Evolutionary conservation across 208 protist genomes (phyloP), one percentile per base, ranked within the genome.

Genomic region (Trypanosomatidae sp.): DNA sequence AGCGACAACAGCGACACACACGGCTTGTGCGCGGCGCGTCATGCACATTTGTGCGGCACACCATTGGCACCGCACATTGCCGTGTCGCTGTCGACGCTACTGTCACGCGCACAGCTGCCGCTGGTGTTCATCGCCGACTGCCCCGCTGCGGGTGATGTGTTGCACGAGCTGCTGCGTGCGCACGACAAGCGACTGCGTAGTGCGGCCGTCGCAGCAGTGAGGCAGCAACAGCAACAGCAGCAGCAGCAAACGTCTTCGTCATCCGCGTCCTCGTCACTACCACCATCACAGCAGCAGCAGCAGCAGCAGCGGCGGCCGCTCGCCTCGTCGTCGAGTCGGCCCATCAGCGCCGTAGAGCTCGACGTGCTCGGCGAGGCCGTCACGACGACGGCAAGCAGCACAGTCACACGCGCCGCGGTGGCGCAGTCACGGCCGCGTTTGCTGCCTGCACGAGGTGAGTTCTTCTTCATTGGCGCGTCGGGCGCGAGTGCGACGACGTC

Each of bases 381-480:
- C 19, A 40, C 20, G 11, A 35, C 41, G 8, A 44, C 15, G 2
- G 39, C 22, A 6, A 28, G 32, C 33, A 40, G 45, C 30, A 56
- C 18, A n/a, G n/a, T n/a, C n/a, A n/a, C n/a, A n/a, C n/a, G n/a
- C n/a, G n/a, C n/a, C n/a, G n/a, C n/a, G n/a, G n/a, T n/a, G n/a
- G n/a, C n/a, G n/a, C n/a, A n/a, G n/a, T n/a, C n/a, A n/a, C n/a
- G n/a, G n/a, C n/a, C n/a, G n/a, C n/a, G n/a, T n/a, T n/a, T n/a
- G n/a, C n/a, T n/a, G n/a, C n/a, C n/a, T 7, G 42, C 69, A 6
- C 48, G 64, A 46, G 68, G 84, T 18, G 72, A 84, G 44, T 86
- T 92, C 35, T 84, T 79, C 53, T 92, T 92, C 30, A 75, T 92
- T 49, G 84, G 84, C 4, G 79, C 79, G n/a, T 68, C 61, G n/a